Base-by-base conservation (phyloP, 495 filamentous ascomycete genomes). In the Hypomontagnella monticulosa region DNA sequence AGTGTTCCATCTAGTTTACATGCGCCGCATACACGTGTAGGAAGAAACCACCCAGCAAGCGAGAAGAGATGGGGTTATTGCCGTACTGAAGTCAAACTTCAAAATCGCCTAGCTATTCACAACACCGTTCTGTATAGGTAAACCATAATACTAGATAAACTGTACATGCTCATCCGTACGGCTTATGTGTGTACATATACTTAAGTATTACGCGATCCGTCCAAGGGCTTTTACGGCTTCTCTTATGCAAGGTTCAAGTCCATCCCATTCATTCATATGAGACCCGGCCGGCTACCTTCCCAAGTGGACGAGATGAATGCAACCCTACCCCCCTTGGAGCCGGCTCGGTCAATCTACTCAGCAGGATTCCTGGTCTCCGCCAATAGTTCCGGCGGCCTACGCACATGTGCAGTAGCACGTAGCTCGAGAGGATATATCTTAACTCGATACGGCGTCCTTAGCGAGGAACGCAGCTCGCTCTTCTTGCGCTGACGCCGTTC, bases 241-340 rank as follows among this genome's bases (percentile, higher is more conserved):
- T 6, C 2, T 27, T 27, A 27, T 27, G 23, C 6, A 27, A 19
- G 14, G 19, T 20, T 47, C 33, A 27, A 33, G 15, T 8, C 15
- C 16, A 20, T 53, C 37, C 23, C 23, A 27, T 27, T 6, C 23
- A 27, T 27, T 27, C 53, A 42, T 7, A 40, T 40, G 19, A 43
- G 12, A 48, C 40, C 36, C 46, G 47, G 20, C 36, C 38, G n/a
- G 42, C 32, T 32, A 61, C 66, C 60, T 63, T 60, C 60, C 60
- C n/a, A 61, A 64, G 60, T 61, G 52, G 55, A 60, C 19, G 43
- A 44, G 20, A 48, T 36, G 36, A 32, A 63, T 69, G 56, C 47
- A 53, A 69, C 66, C 55, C n/a, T 52, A 48, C 16, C 30, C 48
- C 48, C 10, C 23, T 32, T n/a, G 33, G 42, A 33, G 34, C 23